phyloP scores from a whole-genome alignment of 2,329 filamentous ascomycete genomes.

The Sclerotinia trifoliorum region DNA sequence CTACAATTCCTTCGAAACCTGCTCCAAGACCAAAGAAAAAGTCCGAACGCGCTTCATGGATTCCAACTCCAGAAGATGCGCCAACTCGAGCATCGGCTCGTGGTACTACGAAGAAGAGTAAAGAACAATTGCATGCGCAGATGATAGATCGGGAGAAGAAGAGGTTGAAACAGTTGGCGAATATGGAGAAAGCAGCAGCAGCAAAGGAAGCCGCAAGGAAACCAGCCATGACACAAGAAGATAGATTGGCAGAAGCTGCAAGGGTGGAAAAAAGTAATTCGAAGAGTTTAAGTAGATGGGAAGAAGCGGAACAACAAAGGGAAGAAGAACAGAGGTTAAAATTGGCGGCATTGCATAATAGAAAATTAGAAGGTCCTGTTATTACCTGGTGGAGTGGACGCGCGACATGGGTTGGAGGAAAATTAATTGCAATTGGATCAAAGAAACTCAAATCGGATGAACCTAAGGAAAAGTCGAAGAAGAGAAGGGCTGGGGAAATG shows the following conservation, averaged over 20 bases:
- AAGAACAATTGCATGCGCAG: slow-evolving; percentile 60
- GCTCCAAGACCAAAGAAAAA: slow-evolving; percentile 60
- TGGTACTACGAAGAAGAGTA: slow-evolving; percentile 60
- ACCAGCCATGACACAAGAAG: slow-evolving; percentile 83
- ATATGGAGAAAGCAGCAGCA: slow-evolving; percentile 60
- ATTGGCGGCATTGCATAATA: slow-evolving; percentile 82
- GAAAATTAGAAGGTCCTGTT: slow-evolving; percentile 83
- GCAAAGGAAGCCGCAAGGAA: slow-evolving; percentile 69
- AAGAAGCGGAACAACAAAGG: slow-evolving; percentile 85
- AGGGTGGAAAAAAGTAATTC: slow-evolving; percentile 81
- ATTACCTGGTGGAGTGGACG: slow-evolving; percentile 94
- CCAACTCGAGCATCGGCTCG: slow-evolving; percentile 62
- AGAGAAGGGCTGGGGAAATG: slow-evolving; percentile 57
- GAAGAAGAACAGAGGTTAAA: slow-evolving; percentile 80
- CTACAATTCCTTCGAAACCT: slow-evolving; percentile 44
- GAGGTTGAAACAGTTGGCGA: slow-evolving; percentile 66
- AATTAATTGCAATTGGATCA: slow-evolving; percentile 64
- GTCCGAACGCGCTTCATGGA: slow-evolving; percentile 68
- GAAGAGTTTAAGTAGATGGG: slow-evolving; percentile 90
- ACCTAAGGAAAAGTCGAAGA: slow-evolving; percentile 50
- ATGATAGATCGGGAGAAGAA: slow-evolving; percentile 71
- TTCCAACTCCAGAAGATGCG: slow-evolving; percentile 61
- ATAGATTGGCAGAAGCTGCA: slow-evolving; percentile 79
- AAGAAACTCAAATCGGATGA: slow-evolving; percentile 62
- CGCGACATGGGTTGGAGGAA: slow-evolving; percentile 75